phyloP scores from a whole-genome alignment of 768 basidiomycete genomes.

The Ramaria rubella region DNA sequence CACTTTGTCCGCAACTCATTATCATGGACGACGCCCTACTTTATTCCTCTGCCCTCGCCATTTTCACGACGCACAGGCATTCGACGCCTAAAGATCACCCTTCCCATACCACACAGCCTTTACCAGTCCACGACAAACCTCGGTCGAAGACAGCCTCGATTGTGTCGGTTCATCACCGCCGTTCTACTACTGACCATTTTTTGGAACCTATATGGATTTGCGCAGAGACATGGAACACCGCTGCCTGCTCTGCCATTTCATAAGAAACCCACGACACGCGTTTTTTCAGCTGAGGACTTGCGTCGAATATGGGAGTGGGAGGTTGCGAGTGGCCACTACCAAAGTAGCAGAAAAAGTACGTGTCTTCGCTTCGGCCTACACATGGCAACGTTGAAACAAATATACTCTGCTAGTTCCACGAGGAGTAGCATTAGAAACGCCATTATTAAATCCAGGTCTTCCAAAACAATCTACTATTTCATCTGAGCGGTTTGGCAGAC shows the following conservation, averaged over 20 bases:
- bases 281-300: conserved; percentile 71
- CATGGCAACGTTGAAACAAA: neutral
- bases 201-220: conserved; percentile 42
- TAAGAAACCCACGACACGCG: conserved; percentile 63
- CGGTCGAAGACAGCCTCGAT: conserved; percentile 51
- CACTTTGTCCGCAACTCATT: conserved; percentile 1
- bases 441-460: conserved; percentile 68
- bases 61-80: conserved; percentile 3
- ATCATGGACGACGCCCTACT: conserved; percentile 51
- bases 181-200: conserved; percentile 54
- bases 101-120: conserved; percentile 56
- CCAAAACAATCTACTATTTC: conserved; percentile 44
- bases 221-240: conserved; percentile 45
- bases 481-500: conserved; percentile 33
- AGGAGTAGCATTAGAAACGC: conserved; percentile 47
- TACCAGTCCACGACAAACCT: conserved; percentile 53
- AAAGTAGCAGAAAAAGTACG: conserved; percentile 72
- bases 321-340: conserved; percentile 88
- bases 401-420: conserved; percentile 52
- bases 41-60: conserved; percentile 28
- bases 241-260: conserved; percentile 51
- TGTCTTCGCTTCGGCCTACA: conserved; percentile 13
- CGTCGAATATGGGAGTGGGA: conserved; percentile 96
- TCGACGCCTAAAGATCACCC: conserved; percentile 19
- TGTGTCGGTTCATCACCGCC: conserved; percentile 40